Evolutionary conservation across 2,329 filamentous ascomycete species (phyloP).

Genomic region (Erysiphe neolycopersici): DNA sequence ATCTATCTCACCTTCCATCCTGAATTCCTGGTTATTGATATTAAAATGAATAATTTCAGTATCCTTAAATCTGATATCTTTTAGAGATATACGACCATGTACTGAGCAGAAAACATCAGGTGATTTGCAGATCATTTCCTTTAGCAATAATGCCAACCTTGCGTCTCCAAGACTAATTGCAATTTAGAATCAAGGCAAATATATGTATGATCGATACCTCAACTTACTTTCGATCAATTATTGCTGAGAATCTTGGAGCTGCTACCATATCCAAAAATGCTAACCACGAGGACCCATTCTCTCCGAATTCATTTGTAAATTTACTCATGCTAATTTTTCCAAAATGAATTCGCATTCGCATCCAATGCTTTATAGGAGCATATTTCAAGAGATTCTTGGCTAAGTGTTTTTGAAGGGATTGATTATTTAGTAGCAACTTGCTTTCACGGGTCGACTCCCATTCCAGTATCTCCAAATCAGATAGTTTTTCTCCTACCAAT

Average conservation of each 20-base stretch:
- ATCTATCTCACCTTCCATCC: conserved; percentile 12
- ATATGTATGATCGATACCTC: background rate
- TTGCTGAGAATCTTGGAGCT: conserved; percentile 4
- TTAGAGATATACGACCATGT: conserved; percentile 1
- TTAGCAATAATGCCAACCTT: conserved; percentile 3
- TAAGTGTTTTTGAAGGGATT: conserved; percentile 6
- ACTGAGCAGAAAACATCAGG: conserved; percentile 5
- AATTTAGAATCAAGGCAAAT: background rate
- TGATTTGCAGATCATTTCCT: conserved; percentile 3
- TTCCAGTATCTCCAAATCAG: conserved; percentile 1
- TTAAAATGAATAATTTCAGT: conserved; percentile 8
- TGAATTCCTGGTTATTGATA: conserved; percentile 4
- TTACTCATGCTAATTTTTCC: conserved; percentile 8
- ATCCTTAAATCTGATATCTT: conserved; percentile 6
- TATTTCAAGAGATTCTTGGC: conserved; percentile 5
- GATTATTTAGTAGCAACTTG: conserved; percentile 2
- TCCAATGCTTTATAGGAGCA: conserved; percentile 7
- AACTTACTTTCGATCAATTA: conserved; percentile 12
- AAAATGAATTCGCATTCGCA: conserved; percentile 13
- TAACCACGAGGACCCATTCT: conserved; percentile 3
- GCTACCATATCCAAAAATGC: conserved; percentile 10
- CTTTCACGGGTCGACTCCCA: conserved; percentile 4
- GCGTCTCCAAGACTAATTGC: conserved; percentile 4
- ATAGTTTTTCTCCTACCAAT: conserved; percentile 4
- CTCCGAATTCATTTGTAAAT: conserved; percentile 5